Evolutionary conservation across 352 stramenopile species (phyloP).

Genomic region (Phytophthora pluvialis): DNA sequence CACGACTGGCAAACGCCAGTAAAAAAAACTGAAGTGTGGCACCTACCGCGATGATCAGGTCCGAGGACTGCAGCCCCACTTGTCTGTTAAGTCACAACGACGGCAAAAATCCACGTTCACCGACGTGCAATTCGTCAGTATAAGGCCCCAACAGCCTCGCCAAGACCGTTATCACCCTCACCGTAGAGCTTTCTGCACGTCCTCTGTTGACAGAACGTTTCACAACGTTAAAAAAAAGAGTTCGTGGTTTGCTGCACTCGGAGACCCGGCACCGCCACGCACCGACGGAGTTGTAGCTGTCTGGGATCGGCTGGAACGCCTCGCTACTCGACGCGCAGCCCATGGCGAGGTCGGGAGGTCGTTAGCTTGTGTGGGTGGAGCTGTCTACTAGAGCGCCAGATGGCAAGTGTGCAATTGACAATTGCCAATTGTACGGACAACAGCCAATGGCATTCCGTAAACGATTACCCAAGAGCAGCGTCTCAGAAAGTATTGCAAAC

Average conservation of each 20-base stretch:
- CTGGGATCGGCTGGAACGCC: conserved; percentile 41
- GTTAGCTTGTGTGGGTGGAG: not conserved
- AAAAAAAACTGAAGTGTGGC: not conserved
- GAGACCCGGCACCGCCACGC: conserved; percentile 1
- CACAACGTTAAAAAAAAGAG: not conserved
- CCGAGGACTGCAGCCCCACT: conserved; percentile 68
- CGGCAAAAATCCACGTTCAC: not conserved
- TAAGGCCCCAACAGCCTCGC: not conserved
- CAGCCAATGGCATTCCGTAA: conserved; percentile 26
- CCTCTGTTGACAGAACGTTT: conserved; percentile 31
- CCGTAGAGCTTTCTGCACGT: conserved; percentile 56
- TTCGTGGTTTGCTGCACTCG: not conserved
- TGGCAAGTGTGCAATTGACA: conserved; percentile 18
- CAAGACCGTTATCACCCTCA: conserved; percentile 7
- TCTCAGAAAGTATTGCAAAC: conserved; percentile 24
- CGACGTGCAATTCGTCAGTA: not conserved
- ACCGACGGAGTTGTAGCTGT: conserved; percentile 42
- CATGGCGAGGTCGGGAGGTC: conserved; percentile 18
- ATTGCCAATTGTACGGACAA: conserved; percentile 15
- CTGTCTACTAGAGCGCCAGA: conserved; percentile 24
- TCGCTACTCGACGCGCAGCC: conserved; percentile 36
- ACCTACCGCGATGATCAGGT: conserved; percentile 62
- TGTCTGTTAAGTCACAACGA: conserved; percentile 26
- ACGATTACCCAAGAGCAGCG: conserved; percentile 21
- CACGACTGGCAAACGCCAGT: not conserved